Conservation (phyloP, 2,329 filamentous ascomycete genomes). For the Epichloe scottii region DNA sequence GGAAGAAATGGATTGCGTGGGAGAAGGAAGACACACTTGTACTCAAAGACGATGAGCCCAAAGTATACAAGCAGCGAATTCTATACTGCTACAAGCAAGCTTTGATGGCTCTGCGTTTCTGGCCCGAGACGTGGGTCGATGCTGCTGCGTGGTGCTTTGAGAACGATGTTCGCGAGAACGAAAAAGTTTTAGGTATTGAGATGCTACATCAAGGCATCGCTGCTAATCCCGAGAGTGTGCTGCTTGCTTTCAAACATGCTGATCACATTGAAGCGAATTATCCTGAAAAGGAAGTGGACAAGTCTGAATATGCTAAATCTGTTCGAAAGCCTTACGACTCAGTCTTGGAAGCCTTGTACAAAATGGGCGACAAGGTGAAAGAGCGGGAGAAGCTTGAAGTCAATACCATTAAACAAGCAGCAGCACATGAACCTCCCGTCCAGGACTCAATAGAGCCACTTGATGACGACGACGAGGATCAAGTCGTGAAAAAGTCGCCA, state of each 20-base stretch:
- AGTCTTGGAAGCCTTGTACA: conserved; percentile 78
- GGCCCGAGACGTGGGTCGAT: conserved; percentile 92
- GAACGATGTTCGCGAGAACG: conserved; percentile 54
- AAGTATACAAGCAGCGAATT: conserved; percentile 64
- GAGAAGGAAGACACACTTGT: conserved; percentile 89
- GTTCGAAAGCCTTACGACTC: conserved; percentile 76
- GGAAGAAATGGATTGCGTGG: conserved; percentile 92
- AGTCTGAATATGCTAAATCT: conserved; percentile 63
- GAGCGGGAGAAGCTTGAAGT: conserved; percentile 48
- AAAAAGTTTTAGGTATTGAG: conserved; percentile 50
- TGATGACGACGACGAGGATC: conserved; percentile 38
- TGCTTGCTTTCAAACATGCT: conserved; percentile 79
- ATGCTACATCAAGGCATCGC: conserved; percentile 72
- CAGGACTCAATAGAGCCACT: conserved; percentile 29
- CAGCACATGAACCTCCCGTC: conserved; percentile 23
- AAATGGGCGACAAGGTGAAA: conserved; percentile 62
- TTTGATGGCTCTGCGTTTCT: conserved; percentile 84
- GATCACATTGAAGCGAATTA: conserved; percentile 76
- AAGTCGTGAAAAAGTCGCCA: conserved; percentile 34
- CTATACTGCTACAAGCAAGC: conserved; percentile 90
- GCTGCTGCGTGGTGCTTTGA: conserved; percentile 86
- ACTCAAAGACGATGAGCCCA: conserved; percentile 66
- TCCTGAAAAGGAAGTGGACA: conserved; percentile 63
- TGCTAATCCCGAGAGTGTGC: conserved; percentile 86
- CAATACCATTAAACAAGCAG: conserved; percentile 41